Evolutionary conservation across 2,329 filamentous ascomycete genomes (phyloP).

Genomic region (Metarhizium humberi): DNA sequence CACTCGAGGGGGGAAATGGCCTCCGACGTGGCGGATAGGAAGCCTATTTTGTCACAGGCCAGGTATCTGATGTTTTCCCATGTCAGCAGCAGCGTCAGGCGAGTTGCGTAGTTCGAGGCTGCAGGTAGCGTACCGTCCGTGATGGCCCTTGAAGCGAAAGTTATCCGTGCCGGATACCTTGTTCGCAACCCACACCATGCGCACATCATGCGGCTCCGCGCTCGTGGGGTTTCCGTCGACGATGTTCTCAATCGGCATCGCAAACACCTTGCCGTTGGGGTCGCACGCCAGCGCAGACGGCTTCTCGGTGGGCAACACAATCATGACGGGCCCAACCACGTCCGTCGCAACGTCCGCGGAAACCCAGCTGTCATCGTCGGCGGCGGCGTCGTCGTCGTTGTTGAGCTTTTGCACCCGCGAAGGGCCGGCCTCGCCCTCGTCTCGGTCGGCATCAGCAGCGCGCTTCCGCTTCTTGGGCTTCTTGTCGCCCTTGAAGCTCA

Average conservation of each 20-base stretch:
- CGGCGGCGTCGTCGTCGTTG: constrained; percentile 21
- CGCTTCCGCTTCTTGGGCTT: constrained; percentile 89
- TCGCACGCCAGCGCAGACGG: constrained; percentile 77
- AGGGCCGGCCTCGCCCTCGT: constrained; percentile 31
- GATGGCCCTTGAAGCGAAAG: constrained; percentile 81
- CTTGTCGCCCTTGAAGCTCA: constrained; percentile 96
- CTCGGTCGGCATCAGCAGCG: constrained; percentile 37
- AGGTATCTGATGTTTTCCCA: constrained; percentile 54
- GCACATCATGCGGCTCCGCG: constrained; percentile 89
- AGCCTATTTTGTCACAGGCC: constrained; percentile 73
- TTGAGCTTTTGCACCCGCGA: constrained; percentile 13
- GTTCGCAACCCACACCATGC: constrained; percentile 91
- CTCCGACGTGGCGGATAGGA: constrained; percentile 66
- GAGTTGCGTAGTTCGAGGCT: too few species aligned
- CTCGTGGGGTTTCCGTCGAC: constrained; percentile 73
- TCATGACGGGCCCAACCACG: constrained; percentile 70
- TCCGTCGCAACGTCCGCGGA: constrained; percentile 67
- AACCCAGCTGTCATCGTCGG: constrained; percentile 83
- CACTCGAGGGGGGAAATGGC: constrained; percentile 80
- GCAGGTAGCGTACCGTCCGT: constrained; percentile 55
- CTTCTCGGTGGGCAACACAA: constrained; percentile 69
- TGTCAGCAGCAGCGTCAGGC: neutral
- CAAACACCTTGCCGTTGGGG: constrained; percentile 76
- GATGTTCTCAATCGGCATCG: constrained; percentile 75
- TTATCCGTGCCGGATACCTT: constrained; percentile 71